Evolutionary conservation across 1,284 basidiomycete species (phyloP).

Genomic region (Trichosporon sp.): DNA sequence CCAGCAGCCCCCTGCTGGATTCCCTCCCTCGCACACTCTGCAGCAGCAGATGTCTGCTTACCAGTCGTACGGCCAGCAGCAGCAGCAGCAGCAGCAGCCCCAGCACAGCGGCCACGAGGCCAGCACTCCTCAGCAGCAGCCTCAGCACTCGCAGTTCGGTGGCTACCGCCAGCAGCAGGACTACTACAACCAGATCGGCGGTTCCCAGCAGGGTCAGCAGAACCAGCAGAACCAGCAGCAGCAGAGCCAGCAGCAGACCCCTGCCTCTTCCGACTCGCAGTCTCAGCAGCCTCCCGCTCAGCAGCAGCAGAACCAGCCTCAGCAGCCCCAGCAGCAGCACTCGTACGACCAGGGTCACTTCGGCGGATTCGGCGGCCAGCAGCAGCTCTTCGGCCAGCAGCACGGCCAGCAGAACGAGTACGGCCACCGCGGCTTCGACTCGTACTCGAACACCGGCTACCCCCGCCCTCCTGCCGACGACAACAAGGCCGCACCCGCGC

Average conservation of each 20-base stretch:
- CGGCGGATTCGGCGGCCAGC: conserved; percentile 20
- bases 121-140: conserved; percentile 26
- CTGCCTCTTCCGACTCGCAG: conserved; percentile 14
- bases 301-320: conserved; percentile 29
- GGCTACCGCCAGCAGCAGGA: conserved; percentile 32
- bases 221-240: conserved; percentile 25
- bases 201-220: conserved; percentile 27
- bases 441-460: conserved; percentile 46
- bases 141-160: conserved; percentile 25
- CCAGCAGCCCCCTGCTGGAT: conserved; percentile 27
- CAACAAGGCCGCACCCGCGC: conserved; percentile 36
- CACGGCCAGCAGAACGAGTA: conserved; percentile 22
- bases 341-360: conserved; percentile 24
- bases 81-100: conserved; percentile 27
- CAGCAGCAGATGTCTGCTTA: conserved; percentile 41
- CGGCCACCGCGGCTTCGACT: conserved; percentile 42
- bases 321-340: conserved; percentile 30
- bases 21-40: conserved; percentile 36
- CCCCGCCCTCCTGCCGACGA: conserved; percentile 44
- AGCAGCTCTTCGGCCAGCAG: conserved; percentile 19
- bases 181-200: conserved; percentile 31
- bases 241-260: conserved; percentile 25
- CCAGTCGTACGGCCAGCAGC: conserved; percentile 32
- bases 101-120: conserved; percentile 25
- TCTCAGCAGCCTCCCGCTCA: conserved; percentile 20